Evolutionary conservation across 306 rosid genomes (phyloP).

Genomic region (Rubus parviflorus): DNA sequence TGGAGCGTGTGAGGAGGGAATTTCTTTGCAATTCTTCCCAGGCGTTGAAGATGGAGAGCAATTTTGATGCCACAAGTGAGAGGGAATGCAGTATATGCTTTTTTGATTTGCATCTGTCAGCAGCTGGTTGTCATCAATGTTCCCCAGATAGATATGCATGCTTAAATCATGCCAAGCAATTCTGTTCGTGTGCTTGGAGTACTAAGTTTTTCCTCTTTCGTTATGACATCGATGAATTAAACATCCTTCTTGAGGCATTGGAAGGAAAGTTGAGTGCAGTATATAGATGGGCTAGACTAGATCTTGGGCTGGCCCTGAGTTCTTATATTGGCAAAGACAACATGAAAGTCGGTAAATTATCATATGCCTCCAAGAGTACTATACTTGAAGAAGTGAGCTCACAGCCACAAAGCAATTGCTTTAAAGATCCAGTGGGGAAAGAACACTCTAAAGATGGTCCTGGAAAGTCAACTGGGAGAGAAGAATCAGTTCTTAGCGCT

Average conservation of each 20-base stretch:
- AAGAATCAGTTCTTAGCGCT: slow-evolving; percentile 37
- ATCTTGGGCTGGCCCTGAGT: slow-evolving; percentile 88
- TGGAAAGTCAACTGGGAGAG: slow-evolving; percentile 39
- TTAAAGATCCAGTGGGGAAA: slow-evolving; percentile 37
- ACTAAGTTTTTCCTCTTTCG: slow-evolving; percentile 88
- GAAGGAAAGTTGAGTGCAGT: slow-evolving; percentile 95
- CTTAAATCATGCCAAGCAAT: slow-evolving; percentile 91
- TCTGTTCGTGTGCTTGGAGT: slow-evolving; percentile 80
- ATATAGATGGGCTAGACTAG: slow-evolving; percentile 92
- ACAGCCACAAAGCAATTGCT: slow-evolving; percentile 34
- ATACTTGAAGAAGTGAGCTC: slow-evolving; percentile 39
- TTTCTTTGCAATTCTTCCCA: slow-evolving; percentile 60
- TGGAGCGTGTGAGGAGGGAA: slow-evolving; percentile 71
- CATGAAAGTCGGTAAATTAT: slow-evolving; percentile 18
- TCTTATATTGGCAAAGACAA: slow-evolving; percentile 48
- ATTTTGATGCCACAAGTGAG: slow-evolving; percentile 80
- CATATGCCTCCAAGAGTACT: slow-evolving; percentile 29
- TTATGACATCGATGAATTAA: slow-evolving; percentile 76
- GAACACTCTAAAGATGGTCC: slow-evolving; percentile 41
- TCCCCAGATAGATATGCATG: slow-evolving; percentile 83
- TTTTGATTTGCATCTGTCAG: slow-evolving; percentile 95
- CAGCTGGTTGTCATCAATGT: slow-evolving; percentile 83
- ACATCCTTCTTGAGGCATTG: slow-evolving; percentile 88
- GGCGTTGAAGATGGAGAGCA: slow-evolving; percentile 83
- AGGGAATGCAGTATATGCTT: slow-evolving; percentile 86